Evolutionary conservation across 257 asterid genomes (phyloP), one percentile per base, ranked within the genome.

Genomic region (Pogostemon cablin): DNA sequence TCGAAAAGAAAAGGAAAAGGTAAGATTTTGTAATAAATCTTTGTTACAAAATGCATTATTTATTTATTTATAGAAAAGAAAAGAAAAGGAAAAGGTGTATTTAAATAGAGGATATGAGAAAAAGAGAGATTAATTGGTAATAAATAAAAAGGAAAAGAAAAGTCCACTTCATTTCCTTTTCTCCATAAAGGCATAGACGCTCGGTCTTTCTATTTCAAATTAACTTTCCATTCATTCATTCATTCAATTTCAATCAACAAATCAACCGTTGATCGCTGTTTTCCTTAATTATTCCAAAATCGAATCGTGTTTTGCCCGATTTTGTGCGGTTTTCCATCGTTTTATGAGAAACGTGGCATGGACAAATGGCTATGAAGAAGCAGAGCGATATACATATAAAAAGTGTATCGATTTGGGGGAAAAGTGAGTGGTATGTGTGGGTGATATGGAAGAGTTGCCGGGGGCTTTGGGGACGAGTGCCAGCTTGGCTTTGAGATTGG

Each of bases 381-480:
- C 43, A 11, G 59, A 49, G 62, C 11, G 78, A 78, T 78, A 52
- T 37, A 11, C 15, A 42, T 49, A 66, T 61, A 65, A 1, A 67
- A 75, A 35, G 35, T 72, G 71, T 57, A 11, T 74, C 55, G 47
- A 46, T 10, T 63, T 9, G 9, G 12, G 72, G 25, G 17, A 43
- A 65, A 39, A 41, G 4, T 9, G 68, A 37, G 78, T 47, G 46
- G n/a, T 69, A 60, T 72, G 78, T 47, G 71, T 39, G 61, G 74
- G 57, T 76, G 79, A 75, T 54, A 95, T 95, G 99, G 99, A 91
- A 62, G 96, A 91, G 61, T 71, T 91, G 77, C 98, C 98, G 11
- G 98, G 98, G 62, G 78, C 95, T 78, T 44, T 95, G 46, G 99
- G 99, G 48, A 91, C 98, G 9, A 89, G 96, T 67, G 98, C 88